A percentile compares a stretch with the other conserved stretches of the same genome.
Conservation (phyloP, 179 eudicot genomes). For the Pouteria campechiana region DNA sequence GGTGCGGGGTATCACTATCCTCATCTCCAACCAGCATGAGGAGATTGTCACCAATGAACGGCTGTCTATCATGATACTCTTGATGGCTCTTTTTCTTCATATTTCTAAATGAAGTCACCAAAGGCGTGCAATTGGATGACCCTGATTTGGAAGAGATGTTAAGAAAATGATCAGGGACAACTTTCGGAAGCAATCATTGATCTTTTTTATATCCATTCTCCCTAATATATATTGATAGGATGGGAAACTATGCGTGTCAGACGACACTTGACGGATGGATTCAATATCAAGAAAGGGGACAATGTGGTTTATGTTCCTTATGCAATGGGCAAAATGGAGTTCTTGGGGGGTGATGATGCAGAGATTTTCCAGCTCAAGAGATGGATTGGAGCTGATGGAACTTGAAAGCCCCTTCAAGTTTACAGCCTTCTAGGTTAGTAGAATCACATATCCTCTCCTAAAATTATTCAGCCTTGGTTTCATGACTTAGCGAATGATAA, state of each 20-base stretch:
- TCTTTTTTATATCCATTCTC: no score
- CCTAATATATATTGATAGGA: no score
- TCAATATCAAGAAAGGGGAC: conserved; percentile 8
- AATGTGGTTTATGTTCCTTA: conserved; percentile 7
- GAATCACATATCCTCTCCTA: not conserved
- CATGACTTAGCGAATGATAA: not conserved
- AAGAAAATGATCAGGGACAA: no score
- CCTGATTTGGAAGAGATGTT: no score
- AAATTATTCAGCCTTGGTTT: not conserved
- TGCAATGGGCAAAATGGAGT: conserved; percentile 11
- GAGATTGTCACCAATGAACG: conserved; percentile 28
- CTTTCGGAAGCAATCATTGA: no score
- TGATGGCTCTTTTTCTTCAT: no score
- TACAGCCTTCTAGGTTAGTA: conserved; percentile 13
- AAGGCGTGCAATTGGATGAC: no score
- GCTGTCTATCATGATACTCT: no score
- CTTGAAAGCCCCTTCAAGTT: conserved; percentile 8
- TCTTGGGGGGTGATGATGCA: conserved; percentile 12
- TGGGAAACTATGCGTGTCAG: not conserved
- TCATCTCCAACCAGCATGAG: conserved; percentile 27
- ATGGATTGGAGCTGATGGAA: conserved; percentile 7
- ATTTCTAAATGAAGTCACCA: no score
- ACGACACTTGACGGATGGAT: conserved; percentile 10
- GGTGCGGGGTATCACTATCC: conserved; percentile 21
- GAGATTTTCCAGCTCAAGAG: conserved; percentile 9